phyloP scores from a whole-genome alignment of 2,329 filamentous ascomycete species.

The Monilinia polystroma region DNA sequence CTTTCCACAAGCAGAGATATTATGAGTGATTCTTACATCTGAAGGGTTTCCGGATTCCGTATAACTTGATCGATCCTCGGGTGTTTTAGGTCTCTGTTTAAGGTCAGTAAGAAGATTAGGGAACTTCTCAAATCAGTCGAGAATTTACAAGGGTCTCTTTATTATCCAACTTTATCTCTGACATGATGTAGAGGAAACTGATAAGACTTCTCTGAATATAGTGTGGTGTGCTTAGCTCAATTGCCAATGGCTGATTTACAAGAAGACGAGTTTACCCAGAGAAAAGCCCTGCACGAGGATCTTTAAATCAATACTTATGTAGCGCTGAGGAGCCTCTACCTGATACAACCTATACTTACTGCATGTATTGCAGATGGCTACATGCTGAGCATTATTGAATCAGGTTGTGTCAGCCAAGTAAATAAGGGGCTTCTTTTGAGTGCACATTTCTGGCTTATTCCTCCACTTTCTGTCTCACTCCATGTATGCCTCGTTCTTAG shows the following conservation, averaged over 20 bases:
- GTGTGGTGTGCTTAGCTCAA: background rate
- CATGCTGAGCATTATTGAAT: background rate
- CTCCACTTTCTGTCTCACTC: background rate
- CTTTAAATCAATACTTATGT: slow-evolving; percentile 11
- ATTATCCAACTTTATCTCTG: background rate
- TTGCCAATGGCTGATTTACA: background rate
- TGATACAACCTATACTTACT: background rate
- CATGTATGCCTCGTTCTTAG: background rate
- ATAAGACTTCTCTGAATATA: background rate
- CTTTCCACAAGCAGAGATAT: background rate
- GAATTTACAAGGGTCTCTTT: slow-evolving; percentile 7
- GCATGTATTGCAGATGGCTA: background rate
- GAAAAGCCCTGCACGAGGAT: background rate
- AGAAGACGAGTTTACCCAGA: background rate
- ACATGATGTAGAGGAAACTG: background rate
- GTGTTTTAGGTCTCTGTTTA: slow-evolving; percentile 4
- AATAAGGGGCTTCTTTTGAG: background rate
- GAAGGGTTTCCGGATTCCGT: slow-evolving; percentile 18
- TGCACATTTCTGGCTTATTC: background rate
- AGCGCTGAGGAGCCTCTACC: slow-evolving; percentile 5
- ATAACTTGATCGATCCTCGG: slow-evolving; percentile 16
- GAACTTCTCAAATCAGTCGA: background rate
- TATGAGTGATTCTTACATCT: background rate
- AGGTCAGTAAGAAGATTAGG: background rate
- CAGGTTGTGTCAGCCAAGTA: background rate